Evolutionary conservation across 768 basidiomycete species (phyloP), one percentile per base, ranked within the genome.

Genomic region (Dioszegia aurantiaca): DNA sequence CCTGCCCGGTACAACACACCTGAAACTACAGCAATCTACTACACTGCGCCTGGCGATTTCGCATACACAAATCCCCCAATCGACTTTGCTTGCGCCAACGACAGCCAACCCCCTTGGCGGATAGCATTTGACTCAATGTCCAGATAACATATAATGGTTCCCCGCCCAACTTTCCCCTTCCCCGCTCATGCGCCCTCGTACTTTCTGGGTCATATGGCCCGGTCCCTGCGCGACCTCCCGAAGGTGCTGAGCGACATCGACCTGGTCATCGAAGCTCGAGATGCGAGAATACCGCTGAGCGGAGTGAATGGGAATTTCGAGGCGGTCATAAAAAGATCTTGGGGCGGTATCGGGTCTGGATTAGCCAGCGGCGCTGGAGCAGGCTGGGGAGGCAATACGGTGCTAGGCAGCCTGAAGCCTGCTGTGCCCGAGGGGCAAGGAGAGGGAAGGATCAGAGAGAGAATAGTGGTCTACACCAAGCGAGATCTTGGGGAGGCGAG

Each of bases 161-260:
- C 37, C 36, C 51, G 51, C 36, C 53, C 45, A 4, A 11, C 55
- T 0, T 76, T 77, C 67, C 81, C 82, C 56, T 77, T 78, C 55
- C 82, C 91, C 23, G 85, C 87, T 42, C 78, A 80, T 44, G 86
- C 89, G 28, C 87, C 87, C 51, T 92, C 91, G 81, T 95, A 91
- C 91, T 94, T 87, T 79, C 90, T 90, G 24, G 92, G 92, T 31
- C 92, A 97, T 78, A 97, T 95, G 92, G 86, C 85, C 77, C 84
- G 85, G 69, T 94, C 94, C 74, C 83, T 86, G 41, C 82, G 85
- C 60, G 83, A 83, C 73, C 80, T 95, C 41, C 89, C 90, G 19
- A 78, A 82, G 19, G 79, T 91, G 58, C 82, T 97, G 40, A 83
- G 85, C 30, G 85, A 85, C 60, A 75, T 77, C 11, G 75, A 78